Evolutionary conservation across 2,329 filamentous ascomycete species (phyloP).

Genomic region (Pseudogymnoascus sp.): DNA sequence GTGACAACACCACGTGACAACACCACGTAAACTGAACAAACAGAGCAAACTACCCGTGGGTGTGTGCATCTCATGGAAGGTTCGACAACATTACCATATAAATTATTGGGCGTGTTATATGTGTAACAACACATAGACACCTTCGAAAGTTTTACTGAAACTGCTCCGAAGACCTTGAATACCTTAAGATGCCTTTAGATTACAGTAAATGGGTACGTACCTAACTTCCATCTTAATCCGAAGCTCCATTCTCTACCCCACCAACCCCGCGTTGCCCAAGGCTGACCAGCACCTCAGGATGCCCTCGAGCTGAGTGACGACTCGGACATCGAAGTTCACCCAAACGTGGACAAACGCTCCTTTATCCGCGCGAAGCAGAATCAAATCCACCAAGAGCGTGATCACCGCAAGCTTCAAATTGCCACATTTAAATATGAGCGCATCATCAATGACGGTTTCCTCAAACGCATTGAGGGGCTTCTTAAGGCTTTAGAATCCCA

Average conservation of each 20-base stretch:
- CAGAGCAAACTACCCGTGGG: not conserved
- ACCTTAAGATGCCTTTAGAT: slow-evolving; percentile 46
- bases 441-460: slow-evolving; percentile 83
- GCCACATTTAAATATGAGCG: slow-evolving; percentile 87
- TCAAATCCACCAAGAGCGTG: slow-evolving; percentile 88
- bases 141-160: not conserved
- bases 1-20: not conserved
- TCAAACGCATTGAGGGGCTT: slow-evolving; percentile 73
- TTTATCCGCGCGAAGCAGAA: slow-evolving; percentile 98
- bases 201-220: slow-evolving; percentile 46
- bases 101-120: not conserved
- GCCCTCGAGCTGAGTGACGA: slow-evolving; percentile 95
- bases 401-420: slow-evolving; percentile 80
- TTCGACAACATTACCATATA: not conserved
- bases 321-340: slow-evolving; percentile 95
- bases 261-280: slow-evolving; percentile 23
- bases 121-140: not conserved
- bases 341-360: slow-evolving; percentile 95
- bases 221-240: slow-evolving; percentile 12
- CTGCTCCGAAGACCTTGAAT: not conserved
- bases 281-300: slow-evolving; percentile 46
- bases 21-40: not conserved
- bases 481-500: slow-evolving; percentile 67
- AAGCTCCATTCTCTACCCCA: slow-evolving; percentile 11
- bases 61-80: not conserved